Base-by-base conservation (phyloP, 169 alveolate species). In the Theileria sp. region DNA sequence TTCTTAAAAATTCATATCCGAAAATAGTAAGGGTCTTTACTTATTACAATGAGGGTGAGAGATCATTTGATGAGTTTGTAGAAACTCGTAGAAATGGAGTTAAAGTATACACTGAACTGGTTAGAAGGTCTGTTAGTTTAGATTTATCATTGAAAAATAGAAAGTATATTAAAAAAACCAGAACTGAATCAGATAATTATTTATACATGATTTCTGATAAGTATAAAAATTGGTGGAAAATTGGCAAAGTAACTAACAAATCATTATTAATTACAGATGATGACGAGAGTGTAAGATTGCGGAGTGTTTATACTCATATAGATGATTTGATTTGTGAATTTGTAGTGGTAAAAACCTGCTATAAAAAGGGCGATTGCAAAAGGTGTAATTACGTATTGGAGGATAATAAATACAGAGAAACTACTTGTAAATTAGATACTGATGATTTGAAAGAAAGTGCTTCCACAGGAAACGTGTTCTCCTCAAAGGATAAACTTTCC, bases 41-140 rank as follows among this genome's bases (percentile, higher is more conserved):
- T 28, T 74, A 74, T 34, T 74, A 58, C 61, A 10, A 74, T 30
- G 44, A n/a, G 9, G 71, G 71, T 15, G 64, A 60, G 61, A 36
- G 80, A 25, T 23, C 65, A 8, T 74, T 74, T 74, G 80, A 74
- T 36, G 80, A 74, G 44, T 74, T 1, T 36, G 58, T 74, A 17
- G 32, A 74, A 74, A 51, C 30, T 1, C 6, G 1, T 36, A 38
- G 21, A n/a, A 34, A 54, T 26, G 78, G 61, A n/a, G 12, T 17
- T 13, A 74, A 21, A 36, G 21, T 17, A 30, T 74, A 74, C 44
- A 21, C 36, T 28, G 80, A 74, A 8, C 44, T 74, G 8, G 72
- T 74, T n/a, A 74, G 78, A 54, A 30, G 38, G 30, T 51, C 80
- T 25, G 28, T 25, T 23, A 36, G 21, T 15, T 60, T 74, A 21